Evolutionary conservation across 192 early-diverging fungal genomes (phyloP).

Genomic region (Backusella mclennaniae): DNA sequence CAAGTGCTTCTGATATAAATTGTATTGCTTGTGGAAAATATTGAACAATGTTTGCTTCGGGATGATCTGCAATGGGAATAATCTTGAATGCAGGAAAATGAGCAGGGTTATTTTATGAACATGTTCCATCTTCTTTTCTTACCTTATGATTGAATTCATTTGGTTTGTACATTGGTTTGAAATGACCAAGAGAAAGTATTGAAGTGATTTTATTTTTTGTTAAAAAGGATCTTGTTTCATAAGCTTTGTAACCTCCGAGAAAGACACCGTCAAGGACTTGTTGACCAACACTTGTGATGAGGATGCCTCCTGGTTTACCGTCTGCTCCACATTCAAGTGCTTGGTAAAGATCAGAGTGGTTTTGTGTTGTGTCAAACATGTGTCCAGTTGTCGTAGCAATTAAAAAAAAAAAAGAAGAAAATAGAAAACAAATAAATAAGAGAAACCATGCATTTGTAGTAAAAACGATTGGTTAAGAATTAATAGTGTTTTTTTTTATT

Average conservation of each 20-base stretch:
- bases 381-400: neutral
- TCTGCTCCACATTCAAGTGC: conserved; percentile 23
- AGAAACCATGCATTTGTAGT: neutral
- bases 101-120: neutral
- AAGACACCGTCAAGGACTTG: conserved; percentile 25
- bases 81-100: conserved; percentile 11
- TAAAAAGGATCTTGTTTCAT: conserved; percentile 23
- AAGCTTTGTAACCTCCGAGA: conserved; percentile 33
- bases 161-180: conserved; percentile 20
- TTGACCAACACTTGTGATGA: conserved; percentile 33
- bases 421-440: neutral
- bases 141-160: conserved; percentile 27
- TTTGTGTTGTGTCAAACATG: neutral
- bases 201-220: conserved; percentile 29
- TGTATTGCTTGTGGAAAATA: conserved; percentile 60
- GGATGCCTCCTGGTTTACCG: conserved; percentile 33
- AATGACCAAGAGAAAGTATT: conserved; percentile 37
- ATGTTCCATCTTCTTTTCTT: neutral
- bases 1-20: conserved; percentile 53
- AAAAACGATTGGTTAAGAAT: neutral
- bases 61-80: conserved; percentile 28
- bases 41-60: conserved; percentile 65
- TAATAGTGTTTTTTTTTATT: neutral
- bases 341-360: conserved; percentile 18
- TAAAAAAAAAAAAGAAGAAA: neutral